Evolutionary conservation across 495 filamentous ascomycete genomes (phyloP).

Genomic region (Trypethelium eluteriae): DNA sequence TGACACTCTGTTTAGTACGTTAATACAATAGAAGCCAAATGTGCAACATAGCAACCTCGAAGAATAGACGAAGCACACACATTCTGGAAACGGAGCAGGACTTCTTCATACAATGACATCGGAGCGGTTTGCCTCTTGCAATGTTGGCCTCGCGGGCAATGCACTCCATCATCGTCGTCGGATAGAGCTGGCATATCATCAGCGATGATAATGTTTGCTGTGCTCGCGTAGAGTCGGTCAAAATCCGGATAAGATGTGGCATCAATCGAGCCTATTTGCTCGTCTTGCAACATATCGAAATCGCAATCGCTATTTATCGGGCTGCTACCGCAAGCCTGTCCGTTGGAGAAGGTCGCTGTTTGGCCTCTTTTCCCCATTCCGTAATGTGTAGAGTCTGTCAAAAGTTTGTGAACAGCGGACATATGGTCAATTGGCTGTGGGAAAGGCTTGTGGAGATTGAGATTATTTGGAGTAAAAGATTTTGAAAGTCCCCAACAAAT

Average conservation of each 20-base stretch:
- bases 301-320: constrained; percentile 6
- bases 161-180: neutral
- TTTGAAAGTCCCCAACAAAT: neutral
- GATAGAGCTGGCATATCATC: neutral
- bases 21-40: too few relatives aligned
- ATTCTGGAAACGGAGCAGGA: neutral
- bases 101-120: constrained; percentile 3
- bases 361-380: neutral
- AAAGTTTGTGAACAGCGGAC: neutral
- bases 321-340: neutral
- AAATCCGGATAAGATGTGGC: neutral
- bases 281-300: neutral
- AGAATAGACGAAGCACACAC: neutral
- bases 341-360: neutral
- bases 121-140: constrained; percentile 4
- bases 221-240: constrained; percentile 4
- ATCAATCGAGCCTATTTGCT: constrained; percentile 4
- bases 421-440: neutral
- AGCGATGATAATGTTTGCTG: neutral
- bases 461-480: too few relatives aligned
- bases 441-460: neutral
- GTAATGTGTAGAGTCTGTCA: neutral
- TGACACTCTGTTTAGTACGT: neutral
- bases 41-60: too few relatives aligned
- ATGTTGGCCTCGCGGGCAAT: neutral